Evolutionary conservation across 1,284 basidiomycete species (phyloP), one percentile per base, ranked within the genome.

Genomic region (Meira miltonrushii): DNA sequence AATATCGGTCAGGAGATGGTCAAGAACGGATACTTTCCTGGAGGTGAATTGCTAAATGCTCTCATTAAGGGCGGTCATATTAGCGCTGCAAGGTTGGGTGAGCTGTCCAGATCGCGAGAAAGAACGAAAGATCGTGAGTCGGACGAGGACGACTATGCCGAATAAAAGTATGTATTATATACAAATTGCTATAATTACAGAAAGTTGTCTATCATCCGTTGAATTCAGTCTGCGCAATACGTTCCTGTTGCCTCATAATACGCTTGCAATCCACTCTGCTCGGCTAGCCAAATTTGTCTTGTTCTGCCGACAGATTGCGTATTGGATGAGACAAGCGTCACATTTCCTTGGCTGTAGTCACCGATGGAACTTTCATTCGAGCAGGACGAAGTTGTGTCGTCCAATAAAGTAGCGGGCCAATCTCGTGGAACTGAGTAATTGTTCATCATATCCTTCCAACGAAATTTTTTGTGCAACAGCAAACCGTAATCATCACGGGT

Each of bases 231-330:
- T 4, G 28, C 28, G 28, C 28, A 46, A 58, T 23, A 33, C 28
- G 11, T 57, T 67, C 9, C 38, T 68, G 1, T 33, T 33, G 28
- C 28, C 10, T 48, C 46, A n/a, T 23, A 48, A 25, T 9, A 48
- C 8, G 46, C 46, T 25, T 48, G 46, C 46, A 48, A 21, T 5
- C 46, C 46, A 48, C 46, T 48, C 17, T 48, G 46, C 25, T 48
- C 46, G 12, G 17, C 46, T 17, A 48, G 25, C 46, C 46, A 48
- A 13, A 13, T 48, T 23, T 23, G 13, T 25, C 46, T 19, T 12
- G 46, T 5, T 48, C 12, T n/a, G 12, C 25, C 46, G n/a, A 33
- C 28, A 8, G 3, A 33, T 33, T 33, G 28, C 3, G 28, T 33
- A 3, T 33, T 33, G 28, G 28, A 33, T 33, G 28, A 33, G 28